Evolutionary conservation across 2,329 filamentous ascomycete genomes (phyloP).

Genomic region (Fusarium avenaceum): DNA sequence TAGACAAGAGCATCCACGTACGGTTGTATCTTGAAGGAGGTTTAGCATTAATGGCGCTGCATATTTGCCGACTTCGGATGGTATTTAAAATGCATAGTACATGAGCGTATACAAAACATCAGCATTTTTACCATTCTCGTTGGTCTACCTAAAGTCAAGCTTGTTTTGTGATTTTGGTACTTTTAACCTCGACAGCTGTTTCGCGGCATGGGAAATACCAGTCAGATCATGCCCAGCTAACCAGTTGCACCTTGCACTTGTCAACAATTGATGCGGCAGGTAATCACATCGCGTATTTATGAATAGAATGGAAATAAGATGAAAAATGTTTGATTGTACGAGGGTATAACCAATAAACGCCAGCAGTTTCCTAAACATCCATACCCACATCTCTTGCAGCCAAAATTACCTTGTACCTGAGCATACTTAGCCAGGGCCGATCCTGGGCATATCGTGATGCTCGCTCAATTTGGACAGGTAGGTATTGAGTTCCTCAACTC

Average conservation of each 20-base stretch:
- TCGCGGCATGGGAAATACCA: not conserved
- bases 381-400: not conserved
- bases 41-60: conserved; percentile 40
- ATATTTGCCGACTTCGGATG: conserved; percentile 35
- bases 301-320: not conserved
- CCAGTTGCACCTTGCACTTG: not conserved
- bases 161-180: not conserved
- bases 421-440: conserved; percentile 67
- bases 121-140: conserved; percentile 8
- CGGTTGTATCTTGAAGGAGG: conserved; percentile 33
- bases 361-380: conserved; percentile 41
- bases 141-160: not conserved
- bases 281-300: not conserved
- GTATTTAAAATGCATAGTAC: conserved; percentile 44
- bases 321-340: not conserved
- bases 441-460: conserved; percentile 94
- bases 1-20: conserved; percentile 39
- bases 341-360: conserved; percentile 48
- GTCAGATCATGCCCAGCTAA: not conserved
- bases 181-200: not conserved
- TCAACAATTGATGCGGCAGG: not conserved
- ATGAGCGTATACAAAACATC: conserved; percentile 37
- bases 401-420: not conserved
- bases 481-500: conserved; percentile 94
- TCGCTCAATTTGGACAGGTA: conserved; percentile 93